A percentile compares a stretch with the other conserved stretches of the same genome.
Evolutionary conservation across 805 yeast genomes (phyloP).

Genomic region (Myxozyma nipponensis): DNA sequence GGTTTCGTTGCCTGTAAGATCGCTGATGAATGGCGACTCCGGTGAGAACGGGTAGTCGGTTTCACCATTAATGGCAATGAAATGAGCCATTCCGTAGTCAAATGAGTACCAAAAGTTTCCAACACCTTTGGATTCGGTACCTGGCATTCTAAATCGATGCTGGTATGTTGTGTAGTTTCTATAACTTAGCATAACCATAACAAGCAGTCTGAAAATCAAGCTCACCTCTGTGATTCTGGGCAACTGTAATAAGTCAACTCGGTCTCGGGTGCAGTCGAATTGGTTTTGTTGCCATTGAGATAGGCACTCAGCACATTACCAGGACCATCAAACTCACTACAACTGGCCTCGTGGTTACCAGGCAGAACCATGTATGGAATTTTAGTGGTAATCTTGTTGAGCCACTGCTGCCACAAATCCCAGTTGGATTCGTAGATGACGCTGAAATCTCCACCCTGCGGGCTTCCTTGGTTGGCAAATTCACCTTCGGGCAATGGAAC

Average conservation of each 20-base stretch:
- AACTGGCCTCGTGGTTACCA: conserved; percentile 29
- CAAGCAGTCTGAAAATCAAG: no score
- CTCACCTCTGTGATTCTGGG: no score
- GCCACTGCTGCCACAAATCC: conserved; percentile 13
- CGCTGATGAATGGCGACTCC: conserved; percentile 21
- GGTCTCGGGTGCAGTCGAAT: no score
- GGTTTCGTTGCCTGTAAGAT: conserved; percentile 23
- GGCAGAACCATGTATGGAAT: conserved; percentile 29
- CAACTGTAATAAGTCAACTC: no score
- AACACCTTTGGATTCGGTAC: conserved; percentile 31
- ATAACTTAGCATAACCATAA: no score
- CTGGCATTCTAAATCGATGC: no score
- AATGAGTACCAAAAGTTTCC: conserved; percentile 38
- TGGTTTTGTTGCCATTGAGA: no score
- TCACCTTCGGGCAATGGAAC: conserved; percentile 32
- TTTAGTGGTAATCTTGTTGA: conserved; percentile 14
- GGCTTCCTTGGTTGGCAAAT: no score
- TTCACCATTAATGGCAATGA: conserved; percentile 34
- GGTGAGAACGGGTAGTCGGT: no score
- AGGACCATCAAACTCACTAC: conserved; percentile 24
- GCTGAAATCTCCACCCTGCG: no score
- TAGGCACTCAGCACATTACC: no score
- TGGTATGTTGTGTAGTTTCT: no score
- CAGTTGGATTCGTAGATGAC: conserved; percentile 10
- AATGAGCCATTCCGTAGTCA: conserved; percentile 37